These are phyloP conservation scores for Gracilaria caudata DNA, from an alignment of 23 red algal genomes.

Conservation along the genomic window DNA sequence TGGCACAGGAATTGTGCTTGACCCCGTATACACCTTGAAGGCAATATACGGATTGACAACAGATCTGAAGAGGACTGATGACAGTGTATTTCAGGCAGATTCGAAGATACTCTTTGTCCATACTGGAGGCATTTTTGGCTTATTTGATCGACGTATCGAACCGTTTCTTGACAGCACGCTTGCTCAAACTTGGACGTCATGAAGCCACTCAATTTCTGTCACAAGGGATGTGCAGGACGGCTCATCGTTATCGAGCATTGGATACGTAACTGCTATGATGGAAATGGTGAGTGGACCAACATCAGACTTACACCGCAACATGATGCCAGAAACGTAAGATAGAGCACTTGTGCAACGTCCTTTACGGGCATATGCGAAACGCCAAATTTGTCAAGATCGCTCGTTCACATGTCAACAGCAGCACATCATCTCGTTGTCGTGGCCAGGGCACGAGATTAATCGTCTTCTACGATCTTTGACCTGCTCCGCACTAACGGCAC, in stretches of 20 bases:
- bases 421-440: background rate
- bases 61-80: constrained; percentile 6
- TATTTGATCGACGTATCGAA: constrained; percentile 68
- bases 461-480: background rate
- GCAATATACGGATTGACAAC: constrained; percentile 53
- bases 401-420: background rate
- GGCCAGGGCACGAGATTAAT: background rate
- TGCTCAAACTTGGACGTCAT: constrained; percentile 24
- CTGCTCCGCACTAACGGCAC: background rate
- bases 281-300: background rate
- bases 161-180: constrained; percentile 49
- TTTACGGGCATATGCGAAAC: too few species aligned
- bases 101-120: constrained; percentile 69
- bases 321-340: background rate
- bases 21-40: constrained; percentile 82
- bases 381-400: background rate
- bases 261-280: background rate
- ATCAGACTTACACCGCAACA: background rate
- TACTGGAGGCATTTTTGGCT: constrained; percentile 75
- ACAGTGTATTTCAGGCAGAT: background rate
- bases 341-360: too few species aligned
- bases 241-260: background rate
- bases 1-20: constrained; percentile 56
- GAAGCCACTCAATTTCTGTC: background rate
- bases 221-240: too few species aligned